A percentile compares a stretch with the other conserved stretches of the same genome.
phyloP scores from a whole-genome alignment of 73 alveolate species.

The Paramecium sonneborni region DNA sequence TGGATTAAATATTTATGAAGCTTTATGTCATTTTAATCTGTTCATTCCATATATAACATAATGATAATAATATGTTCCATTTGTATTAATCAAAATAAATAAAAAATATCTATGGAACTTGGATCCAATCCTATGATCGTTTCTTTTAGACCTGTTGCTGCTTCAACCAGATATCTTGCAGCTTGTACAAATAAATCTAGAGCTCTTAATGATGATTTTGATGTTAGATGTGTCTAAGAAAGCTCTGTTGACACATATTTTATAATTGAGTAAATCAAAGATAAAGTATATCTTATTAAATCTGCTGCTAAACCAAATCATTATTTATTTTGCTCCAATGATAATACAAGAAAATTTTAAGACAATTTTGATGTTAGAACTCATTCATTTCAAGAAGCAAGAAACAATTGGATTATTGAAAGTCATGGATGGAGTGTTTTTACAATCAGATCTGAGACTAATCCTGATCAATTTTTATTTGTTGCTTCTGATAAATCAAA shows the following conservation, averaged over 20 bases:
- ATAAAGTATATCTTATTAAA: not conserved
- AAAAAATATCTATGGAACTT: not conserved
- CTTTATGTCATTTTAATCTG: too few relatives aligned
- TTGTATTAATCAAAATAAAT: not conserved
- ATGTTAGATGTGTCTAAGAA: conserved; percentile 52
- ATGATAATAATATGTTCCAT: too few relatives aligned
- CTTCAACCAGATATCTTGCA: not conserved
- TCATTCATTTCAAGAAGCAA: conserved; percentile 48
- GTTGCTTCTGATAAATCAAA: conserved; percentile 41
- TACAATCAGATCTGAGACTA: conserved; percentile 55
- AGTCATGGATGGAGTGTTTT: conserved; percentile 24
- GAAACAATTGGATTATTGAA: conserved; percentile 54
- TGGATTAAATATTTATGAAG: too few relatives aligned
- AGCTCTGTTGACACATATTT: not conserved
- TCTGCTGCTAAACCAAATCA: conserved; percentile 55
- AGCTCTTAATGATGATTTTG: conserved; percentile 41
- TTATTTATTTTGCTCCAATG: conserved; percentile 58
- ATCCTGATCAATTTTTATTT: conserved; percentile 8
- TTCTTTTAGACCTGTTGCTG: conserved; percentile 2
- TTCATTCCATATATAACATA: too few relatives aligned
- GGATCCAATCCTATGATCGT: not conserved
- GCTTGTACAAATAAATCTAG: conserved; percentile 51
- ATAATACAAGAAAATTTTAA: conserved; percentile 14
- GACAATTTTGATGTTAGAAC: conserved; percentile 65
- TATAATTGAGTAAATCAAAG: not conserved